Percentiles rank a stretch among this genome's conserved stretches.
phyloP scores from a whole-genome alignment of 495 filamentous ascomycete species.

The Copromyces sp. region DNA sequence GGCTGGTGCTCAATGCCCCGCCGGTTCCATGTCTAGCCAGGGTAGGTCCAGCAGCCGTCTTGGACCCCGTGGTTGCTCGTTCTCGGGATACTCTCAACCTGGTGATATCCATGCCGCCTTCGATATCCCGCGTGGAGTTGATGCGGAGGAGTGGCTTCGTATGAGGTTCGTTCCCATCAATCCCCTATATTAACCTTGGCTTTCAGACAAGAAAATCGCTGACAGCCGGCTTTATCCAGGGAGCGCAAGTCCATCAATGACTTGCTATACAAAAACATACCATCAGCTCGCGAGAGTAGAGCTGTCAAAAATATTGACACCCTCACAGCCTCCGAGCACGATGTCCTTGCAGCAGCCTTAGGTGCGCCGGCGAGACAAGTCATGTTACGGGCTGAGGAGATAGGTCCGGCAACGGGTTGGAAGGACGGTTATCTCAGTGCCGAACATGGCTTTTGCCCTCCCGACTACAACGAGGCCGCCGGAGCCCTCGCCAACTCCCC shows the following conservation, averaged over 20 bases:
- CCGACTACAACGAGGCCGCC: conserved; percentile 37
- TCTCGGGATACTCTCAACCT: conserved; percentile 24
- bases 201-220: too few relatives aligned
- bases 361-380: conserved; percentile 43
- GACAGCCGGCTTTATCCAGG: neutral
- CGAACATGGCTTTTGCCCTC: conserved; percentile 41
- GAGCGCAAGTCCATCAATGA: conserved; percentile 33
- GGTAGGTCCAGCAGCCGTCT: conserved; percentile 18
- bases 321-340: conserved; percentile 34
- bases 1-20: conserved; percentile 15
- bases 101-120: conserved; percentile 30
- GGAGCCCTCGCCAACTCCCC: conserved; percentile 37
- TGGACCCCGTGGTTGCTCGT: conserved; percentile 27
- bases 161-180: conserved; percentile 15
- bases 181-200: neutral
- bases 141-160: conserved; percentile 25
- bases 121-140: conserved; percentile 27
- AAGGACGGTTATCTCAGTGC: conserved; percentile 43
- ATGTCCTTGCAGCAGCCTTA: conserved; percentile 39
- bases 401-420: conserved; percentile 41
- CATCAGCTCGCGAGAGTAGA: conserved; percentile 21
- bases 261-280: conserved; percentile 25
- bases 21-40: conserved; percentile 12
- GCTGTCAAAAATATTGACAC: conserved; percentile 30
- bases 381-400: conserved; percentile 40